A percentile compares a stretch with the other conserved stretches of the same genome.
Conservation (phyloP, 129 eudicot species). For the Flaveria linearis region DNA sequence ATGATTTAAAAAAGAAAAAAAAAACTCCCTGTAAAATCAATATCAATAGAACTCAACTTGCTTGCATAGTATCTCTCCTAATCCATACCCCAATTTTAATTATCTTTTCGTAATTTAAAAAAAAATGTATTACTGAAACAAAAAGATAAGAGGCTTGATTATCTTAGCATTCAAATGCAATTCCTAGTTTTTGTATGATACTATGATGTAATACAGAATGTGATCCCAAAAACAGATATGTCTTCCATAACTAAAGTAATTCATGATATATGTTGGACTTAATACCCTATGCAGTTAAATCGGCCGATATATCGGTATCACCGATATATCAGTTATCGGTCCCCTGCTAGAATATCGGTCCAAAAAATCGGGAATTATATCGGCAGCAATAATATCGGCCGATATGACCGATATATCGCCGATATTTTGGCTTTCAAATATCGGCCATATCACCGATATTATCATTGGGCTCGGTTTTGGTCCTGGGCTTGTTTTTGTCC, state of each 20-base stretch:
- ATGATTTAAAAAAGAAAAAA: slow-evolving; percentile 9
- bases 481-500: too few relatives aligned
- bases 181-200: slow-evolving; percentile 14
- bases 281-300: too few relatives aligned
- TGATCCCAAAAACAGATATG: slow-evolving; percentile 4
- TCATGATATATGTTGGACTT: background rate
- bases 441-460: too few relatives aligned
- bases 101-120: slow-evolving; percentile 6
- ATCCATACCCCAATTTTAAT: slow-evolving; percentile 6
- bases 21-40: background rate
- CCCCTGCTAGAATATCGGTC: too few relatives aligned
- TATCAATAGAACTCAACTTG: slow-evolving; percentile 2
- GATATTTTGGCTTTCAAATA: too few relatives aligned
- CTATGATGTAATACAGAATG: background rate
- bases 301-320: too few relatives aligned
- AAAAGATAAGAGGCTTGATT: slow-evolving; percentile 8
- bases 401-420: too few relatives aligned
- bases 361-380: too few relatives aligned
- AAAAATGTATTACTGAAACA: background rate
- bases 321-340: too few relatives aligned
- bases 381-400: too few relatives aligned
- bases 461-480: too few relatives aligned
- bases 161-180: slow-evolving; percentile 5
- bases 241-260: background rate
- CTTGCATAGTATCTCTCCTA: slow-evolving; percentile 12